phyloP scores from a whole-genome alignment of 2,329 filamentous ascomycete genomes.

The Clarireedia homoeocarpa region DNA sequence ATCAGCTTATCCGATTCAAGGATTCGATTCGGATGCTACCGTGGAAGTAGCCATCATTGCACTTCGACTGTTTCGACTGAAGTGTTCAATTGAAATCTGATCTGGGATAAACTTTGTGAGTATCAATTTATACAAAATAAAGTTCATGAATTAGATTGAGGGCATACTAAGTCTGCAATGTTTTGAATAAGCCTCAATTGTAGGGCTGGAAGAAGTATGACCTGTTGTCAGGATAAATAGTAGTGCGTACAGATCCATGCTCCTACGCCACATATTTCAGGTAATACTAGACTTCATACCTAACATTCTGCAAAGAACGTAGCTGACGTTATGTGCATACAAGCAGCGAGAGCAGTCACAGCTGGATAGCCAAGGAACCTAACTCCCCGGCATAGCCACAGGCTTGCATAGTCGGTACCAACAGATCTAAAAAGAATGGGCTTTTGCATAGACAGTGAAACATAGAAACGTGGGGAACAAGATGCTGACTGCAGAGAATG shows the following conservation, averaged over 20 bases:
- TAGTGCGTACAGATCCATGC: neutral
- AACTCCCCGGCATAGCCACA: conserved; percentile 8
- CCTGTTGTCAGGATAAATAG: neutral
- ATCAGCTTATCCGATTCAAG: neutral
- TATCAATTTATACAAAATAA: neutral
- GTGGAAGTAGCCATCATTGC: too few relatives aligned
- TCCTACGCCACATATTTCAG: conserved; percentile 5
- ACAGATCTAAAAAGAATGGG: conserved; percentile 13
- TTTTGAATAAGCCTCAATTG: neutral
- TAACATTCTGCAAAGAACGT: neutral
- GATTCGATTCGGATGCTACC: too few relatives aligned
- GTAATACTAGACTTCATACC: neutral
- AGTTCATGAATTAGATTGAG: neutral
- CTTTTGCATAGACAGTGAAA: neutral
- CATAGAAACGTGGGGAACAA: conserved; percentile 15
- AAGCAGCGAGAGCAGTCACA: neutral
- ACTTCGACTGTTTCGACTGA: too few relatives aligned
- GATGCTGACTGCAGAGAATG: conserved; percentile 13
- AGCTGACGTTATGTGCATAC: conserved; percentile 5
- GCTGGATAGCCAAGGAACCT: neutral
- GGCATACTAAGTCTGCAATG: neutral
- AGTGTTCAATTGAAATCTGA: too few relatives aligned
- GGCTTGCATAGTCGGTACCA: conserved; percentile 13
- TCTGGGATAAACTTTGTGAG: neutral
- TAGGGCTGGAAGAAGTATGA: conserved; percentile 3